These are phyloP conservation scores for Closterium sp. DNA, from an alignment of 139 green algal genomes.

Conservation along the genomic window DNA sequence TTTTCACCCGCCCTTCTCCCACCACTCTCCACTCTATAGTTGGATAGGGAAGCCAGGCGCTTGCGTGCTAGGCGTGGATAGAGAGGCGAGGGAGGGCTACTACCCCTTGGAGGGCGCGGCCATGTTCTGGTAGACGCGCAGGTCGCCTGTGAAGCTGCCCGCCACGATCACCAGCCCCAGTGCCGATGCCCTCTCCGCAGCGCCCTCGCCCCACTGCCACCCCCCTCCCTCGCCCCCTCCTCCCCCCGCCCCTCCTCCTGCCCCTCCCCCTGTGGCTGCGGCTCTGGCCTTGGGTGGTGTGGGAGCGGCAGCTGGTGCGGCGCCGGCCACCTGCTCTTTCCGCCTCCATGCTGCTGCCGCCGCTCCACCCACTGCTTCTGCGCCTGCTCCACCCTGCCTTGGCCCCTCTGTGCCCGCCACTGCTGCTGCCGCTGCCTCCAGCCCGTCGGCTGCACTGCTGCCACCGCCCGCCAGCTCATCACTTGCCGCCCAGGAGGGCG, in stretches of 20 bases:
- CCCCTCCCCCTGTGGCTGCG: not conserved
- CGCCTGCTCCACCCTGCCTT: not conserved
- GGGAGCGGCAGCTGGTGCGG: not conserved
- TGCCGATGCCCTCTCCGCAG: not conserved
- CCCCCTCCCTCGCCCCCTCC: not conserved
- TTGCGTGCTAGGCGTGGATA: not conserved
- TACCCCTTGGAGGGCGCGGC: not conserved
- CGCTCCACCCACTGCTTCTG: not conserved
- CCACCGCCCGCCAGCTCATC: not conserved
- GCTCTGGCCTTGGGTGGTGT: not conserved
- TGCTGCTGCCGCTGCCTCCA: not conserved
- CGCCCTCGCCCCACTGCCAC: not conserved
- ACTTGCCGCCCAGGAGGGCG: not conserved
- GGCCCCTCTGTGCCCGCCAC: not conserved
- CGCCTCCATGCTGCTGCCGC: not conserved
- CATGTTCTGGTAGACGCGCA: not conserved
- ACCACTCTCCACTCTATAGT: no score
- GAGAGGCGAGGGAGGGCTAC: not conserved
- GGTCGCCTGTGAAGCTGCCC: not conserved
- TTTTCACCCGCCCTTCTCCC: no score
- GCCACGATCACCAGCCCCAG: not conserved
- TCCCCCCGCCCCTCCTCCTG: not conserved
- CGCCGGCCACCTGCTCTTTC: not conserved
- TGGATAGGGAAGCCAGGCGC: no score
- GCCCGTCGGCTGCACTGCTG: not conserved